Percentiles rank a stretch among this genome's conserved stretches.
These are phyloP conservation scores for Fusarium newnesense DNA, from an alignment of 2,329 filamentous ascomycete species.

Conservation along the genomic window DNA sequence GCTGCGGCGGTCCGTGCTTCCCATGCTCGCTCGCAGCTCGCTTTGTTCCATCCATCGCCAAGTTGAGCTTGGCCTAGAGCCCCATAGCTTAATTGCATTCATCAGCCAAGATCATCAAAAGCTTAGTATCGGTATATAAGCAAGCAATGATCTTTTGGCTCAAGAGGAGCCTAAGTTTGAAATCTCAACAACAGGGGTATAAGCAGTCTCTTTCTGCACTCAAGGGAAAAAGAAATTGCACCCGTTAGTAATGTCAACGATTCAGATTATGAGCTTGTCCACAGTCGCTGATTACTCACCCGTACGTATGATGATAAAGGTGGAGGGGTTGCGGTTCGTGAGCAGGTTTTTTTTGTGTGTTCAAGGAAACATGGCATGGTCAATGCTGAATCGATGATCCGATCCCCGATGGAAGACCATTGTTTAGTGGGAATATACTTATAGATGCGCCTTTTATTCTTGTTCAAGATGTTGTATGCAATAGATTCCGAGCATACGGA, in stretches of 20 bases:
- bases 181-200: not conserved
- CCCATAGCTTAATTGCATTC: constrained; percentile 22
- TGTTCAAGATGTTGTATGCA: not conserved
- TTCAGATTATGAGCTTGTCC: not conserved
- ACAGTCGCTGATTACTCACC: not conserved
- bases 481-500: not conserved
- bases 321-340: constrained; percentile 13
- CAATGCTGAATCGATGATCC: constrained; percentile 9
- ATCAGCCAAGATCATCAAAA: not conserved
- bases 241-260: not conserved
- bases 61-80: not conserved
- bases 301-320: not conserved
- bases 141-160: not conserved
- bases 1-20: constrained; percentile 19
- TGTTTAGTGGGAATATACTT: not conserved
- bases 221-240: not conserved
- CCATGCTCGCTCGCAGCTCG: not conserved
- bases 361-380: constrained; percentile 25
- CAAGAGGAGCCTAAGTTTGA: not conserved
- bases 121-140: not conserved
- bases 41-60: constrained; percentile 1
- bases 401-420: not conserved
- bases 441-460: not conserved
- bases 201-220: not conserved
- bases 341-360: constrained; percentile 31